Conservation (phyloP, 306 rosid species). For the Quercus variabilis region DNA sequence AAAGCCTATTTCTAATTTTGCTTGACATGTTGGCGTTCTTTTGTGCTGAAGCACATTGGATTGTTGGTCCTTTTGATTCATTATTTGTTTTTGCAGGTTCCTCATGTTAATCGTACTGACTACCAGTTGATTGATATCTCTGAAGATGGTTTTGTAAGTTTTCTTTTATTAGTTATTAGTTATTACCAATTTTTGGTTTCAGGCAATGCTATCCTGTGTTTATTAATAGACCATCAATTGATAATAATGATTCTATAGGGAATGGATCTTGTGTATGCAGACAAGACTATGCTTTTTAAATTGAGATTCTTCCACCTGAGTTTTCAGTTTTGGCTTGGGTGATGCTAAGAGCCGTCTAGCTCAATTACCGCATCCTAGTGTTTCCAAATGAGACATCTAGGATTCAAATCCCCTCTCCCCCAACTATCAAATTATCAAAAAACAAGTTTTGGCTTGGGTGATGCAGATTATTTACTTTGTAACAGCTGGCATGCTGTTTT, state of each 20-base stretch:
- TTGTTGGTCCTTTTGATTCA: neutral
- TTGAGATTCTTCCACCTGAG: neutral
- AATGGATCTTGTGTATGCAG: neutral
- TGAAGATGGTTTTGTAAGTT: constrained; percentile 75
- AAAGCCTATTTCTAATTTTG: neutral
- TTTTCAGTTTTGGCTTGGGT: neutral
- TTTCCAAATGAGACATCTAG: too few relatives aligned
- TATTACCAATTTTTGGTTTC: neutral
- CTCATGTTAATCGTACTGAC: constrained; percentile 66
- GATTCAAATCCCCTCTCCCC: too few relatives aligned
- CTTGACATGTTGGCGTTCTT: neutral
- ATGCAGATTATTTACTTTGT: neutral
- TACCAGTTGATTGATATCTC: constrained; percentile 77
- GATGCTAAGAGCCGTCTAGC: neutral
- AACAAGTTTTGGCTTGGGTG: neutral
- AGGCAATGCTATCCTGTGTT: neutral
- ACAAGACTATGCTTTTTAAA: neutral
- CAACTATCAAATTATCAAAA: too few relatives aligned
- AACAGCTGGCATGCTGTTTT: neutral
- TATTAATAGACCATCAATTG: neutral
- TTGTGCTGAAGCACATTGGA: neutral
- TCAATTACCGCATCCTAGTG: too few relatives aligned
- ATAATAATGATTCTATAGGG: neutral
- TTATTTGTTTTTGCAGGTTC: constrained; percentile 44
- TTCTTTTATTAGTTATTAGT: neutral